Conservation (phyloP, 2,329 filamentous ascomycete species). For the Alternaria gaisen region DNA sequence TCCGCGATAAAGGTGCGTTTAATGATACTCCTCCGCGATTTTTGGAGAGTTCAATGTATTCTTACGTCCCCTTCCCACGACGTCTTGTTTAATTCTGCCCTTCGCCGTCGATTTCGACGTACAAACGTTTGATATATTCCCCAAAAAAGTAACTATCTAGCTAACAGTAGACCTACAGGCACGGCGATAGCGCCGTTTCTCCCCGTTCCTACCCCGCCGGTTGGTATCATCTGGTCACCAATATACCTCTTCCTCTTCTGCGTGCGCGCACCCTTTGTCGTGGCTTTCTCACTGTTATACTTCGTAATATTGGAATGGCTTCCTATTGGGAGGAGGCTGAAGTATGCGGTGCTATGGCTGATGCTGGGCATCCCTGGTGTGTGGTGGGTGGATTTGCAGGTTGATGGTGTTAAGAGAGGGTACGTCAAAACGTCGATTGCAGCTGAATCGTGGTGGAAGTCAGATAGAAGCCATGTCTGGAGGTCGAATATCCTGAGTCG, state of each 20-base stretch:
- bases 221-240: conserved; percentile 67
- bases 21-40: neutral
- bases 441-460: neutral
- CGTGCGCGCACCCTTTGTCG: conserved; percentile 80
- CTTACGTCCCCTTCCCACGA: neutral
- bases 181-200: conserved; percentile 97
- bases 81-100: too few relatives aligned
- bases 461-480: neutral
- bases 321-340: conserved; percentile 72
- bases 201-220: conserved; percentile 74
- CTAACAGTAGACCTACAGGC: conserved; percentile 63
- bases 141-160: neutral
- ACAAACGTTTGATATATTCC: neutral
- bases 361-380: conserved; percentile 89
- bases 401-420: conserved; percentile 94
- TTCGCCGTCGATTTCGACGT: neutral
- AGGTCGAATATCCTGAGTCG: neutral
- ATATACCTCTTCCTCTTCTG: conserved; percentile 77
- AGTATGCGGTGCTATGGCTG: conserved; percentile 87
- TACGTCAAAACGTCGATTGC: conserved; percentile 51
- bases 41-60: neutral
- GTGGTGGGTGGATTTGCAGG: conserved; percentile 98
- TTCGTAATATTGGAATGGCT: conserved; percentile 85
- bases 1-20: conserved; percentile 79
- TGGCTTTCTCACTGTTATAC: conserved; percentile 73